Evolutionary conservation across 2,329 filamentous ascomycete species (phyloP).

Genomic region (Bipolaris victoriae): DNA sequence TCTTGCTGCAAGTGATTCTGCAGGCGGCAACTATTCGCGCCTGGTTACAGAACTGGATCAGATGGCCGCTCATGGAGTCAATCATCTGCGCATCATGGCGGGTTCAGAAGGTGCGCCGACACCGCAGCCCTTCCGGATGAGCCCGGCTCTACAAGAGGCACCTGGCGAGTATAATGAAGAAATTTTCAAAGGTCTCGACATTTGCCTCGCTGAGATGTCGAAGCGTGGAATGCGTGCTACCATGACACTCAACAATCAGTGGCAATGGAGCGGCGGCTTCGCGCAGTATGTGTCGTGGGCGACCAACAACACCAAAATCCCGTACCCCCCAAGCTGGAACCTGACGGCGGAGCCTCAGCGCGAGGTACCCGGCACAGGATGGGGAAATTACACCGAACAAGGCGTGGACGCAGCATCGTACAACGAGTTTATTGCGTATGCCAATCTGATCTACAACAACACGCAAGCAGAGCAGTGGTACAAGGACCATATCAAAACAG

Average conservation of each 20-base stretch:
- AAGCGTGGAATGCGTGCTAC: constrained; percentile 51
- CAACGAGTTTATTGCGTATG: constrained; percentile 34
- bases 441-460: constrained; percentile 48
- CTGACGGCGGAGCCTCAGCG: constrained; percentile 46
- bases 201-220: constrained; percentile 50
- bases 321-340: constrained; percentile 50
- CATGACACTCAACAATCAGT: constrained; percentile 50
- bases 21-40: constrained; percentile 48
- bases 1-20: constrained; percentile 43
- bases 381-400: constrained; percentile 49
- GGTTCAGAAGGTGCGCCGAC: constrained; percentile 49
- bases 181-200: constrained; percentile 47
- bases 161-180: constrained; percentile 50
- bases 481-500: constrained; percentile 47
- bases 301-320: constrained; percentile 42
- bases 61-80: constrained; percentile 49
- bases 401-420: constrained; percentile 44
- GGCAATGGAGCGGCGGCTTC: constrained; percentile 51
- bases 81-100: constrained; percentile 52
- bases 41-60: constrained; percentile 50
- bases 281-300: constrained; percentile 50
- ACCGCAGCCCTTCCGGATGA: constrained; percentile 50
- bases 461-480: constrained; percentile 45
- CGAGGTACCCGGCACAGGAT: constrained; percentile 43
- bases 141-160: constrained; percentile 43